Base-by-base conservation (phyloP, 148 eudicot genomes). In the Talinum fruticosum region DNA sequence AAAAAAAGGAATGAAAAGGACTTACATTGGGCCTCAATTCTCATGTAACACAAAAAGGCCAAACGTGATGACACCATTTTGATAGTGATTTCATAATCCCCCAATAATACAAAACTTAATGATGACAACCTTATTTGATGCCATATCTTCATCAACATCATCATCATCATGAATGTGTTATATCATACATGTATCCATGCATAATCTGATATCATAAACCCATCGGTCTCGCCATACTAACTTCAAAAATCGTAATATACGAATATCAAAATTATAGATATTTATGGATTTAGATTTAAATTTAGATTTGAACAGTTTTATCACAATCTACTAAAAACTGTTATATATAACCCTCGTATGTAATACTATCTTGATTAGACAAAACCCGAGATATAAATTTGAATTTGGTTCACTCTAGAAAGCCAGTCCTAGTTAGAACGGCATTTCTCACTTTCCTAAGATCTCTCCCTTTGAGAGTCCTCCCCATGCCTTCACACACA, bases 381-480 rank as follows among this genome's bases (percentile, higher is more conserved):
- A 36, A 36, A 36, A 36, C 7, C 7, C 7, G 38, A 36, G 7
- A 36, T 36, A 36, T 36, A 7, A 41, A 41, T 41, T 41, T 41
- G 45, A 41, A 41, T 41, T 41, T 41, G 45, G 10, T 2, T 86
- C 57, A 82, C 80, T 93, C 97, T 5, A 93, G 76, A 75, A 93
- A 93, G 61, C 97, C 97, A 75, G 97, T 93, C 72, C 88, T 89
- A 41, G 88, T 87, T 24, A 93, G 80, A 84, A 93, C 85, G 69
- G 89, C 86, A 83, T 93, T 89, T 72, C 97, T 89, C 0, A 93
- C 82, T 75, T 83, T 88, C 78, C 97, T 87, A 66, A 93, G 93
- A 77, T 93, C 97, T 84, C 96, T 91, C 5, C 97, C 97, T 84
- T 93, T 93, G 59, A 93, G 93, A 35, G 96, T 93, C 80, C 98